Percentiles rank a stretch among this genome's conserved stretches.
These are phyloP conservation scores for Trebouxia sp. DNA, from an alignment of 139 green algal species.

Conservation along the genomic window DNA sequence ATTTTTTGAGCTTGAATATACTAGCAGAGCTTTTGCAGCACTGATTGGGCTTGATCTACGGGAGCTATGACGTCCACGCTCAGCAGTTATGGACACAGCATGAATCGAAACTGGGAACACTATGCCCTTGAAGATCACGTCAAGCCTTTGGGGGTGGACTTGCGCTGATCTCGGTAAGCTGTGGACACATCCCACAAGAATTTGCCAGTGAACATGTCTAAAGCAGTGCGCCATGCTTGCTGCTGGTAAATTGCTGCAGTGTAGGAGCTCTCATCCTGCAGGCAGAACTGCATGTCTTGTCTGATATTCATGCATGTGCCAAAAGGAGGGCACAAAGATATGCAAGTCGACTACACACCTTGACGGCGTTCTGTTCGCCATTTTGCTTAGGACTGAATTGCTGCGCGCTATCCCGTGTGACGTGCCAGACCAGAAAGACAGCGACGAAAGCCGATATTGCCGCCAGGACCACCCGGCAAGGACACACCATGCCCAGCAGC, in stretches of 20 bases:
- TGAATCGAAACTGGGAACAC: neutral
- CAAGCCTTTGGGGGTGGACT: too few relatives aligned
- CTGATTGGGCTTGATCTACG: too few relatives aligned
- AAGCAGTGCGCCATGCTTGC: neutral
- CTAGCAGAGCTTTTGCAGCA: too few relatives aligned
- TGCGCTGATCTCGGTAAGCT: neutral
- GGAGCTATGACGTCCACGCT: too few relatives aligned
- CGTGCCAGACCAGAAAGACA: slow-evolving; percentile 27
- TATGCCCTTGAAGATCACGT: too few relatives aligned
- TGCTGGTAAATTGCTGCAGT: neutral
- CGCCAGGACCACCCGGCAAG: slow-evolving; percentile 39
- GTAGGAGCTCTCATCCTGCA: neutral
- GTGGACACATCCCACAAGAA: slow-evolving; percentile 35
- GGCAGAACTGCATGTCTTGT: neutral
- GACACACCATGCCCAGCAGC: slow-evolving; percentile 37
- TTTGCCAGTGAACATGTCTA: slow-evolving; percentile 40
- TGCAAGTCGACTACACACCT: neutral
- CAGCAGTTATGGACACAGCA: neutral
- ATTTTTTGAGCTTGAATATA: too few relatives aligned
- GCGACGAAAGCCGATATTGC: slow-evolving; percentile 39
- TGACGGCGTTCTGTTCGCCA: neutral
- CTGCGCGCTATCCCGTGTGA: neutral
- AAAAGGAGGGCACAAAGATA: neutral
- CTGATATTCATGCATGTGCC: neutral
- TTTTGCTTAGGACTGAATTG: neutral